phyloP scores from a whole-genome alignment of 202 grass and related monocot species.

The Setaria viridis region DNA sequence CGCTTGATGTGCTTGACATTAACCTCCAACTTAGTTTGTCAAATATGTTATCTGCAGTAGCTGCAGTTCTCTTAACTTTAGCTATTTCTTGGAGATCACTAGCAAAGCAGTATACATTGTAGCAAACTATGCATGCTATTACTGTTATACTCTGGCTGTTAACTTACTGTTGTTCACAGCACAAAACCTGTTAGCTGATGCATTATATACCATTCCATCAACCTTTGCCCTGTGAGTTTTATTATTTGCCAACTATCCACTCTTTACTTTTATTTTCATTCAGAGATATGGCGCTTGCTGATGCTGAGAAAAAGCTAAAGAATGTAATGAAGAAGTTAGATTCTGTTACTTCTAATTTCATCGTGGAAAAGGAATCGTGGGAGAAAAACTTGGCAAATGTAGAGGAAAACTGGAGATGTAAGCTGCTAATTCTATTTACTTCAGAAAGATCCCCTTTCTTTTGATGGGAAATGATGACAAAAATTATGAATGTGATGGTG shows the following conservation, averaged over 20 bases:
- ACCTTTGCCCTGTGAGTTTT: slow-evolving; percentile 34
- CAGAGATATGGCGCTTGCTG: slow-evolving; percentile 83
- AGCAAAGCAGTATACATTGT: slow-evolving; percentile 16
- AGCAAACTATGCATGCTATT: neutral
- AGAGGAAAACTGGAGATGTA: slow-evolving; percentile 97
- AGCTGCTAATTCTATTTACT: slow-evolving; percentile 41
- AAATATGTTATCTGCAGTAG: slow-evolving; percentile 10
- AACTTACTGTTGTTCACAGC: slow-evolving; percentile 17
- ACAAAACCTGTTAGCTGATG: slow-evolving; percentile 19
- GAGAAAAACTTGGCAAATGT: slow-evolving; percentile 76
- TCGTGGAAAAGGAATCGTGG: slow-evolving; percentile 88
- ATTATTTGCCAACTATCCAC: slow-evolving; percentile 39
- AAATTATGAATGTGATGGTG: slow-evolving; percentile 41
- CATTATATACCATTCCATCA: slow-evolving; percentile 16
- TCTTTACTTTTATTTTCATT: slow-evolving; percentile 44
- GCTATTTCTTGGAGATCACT: slow-evolving; percentile 11
- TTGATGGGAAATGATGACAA: slow-evolving; percentile 31
- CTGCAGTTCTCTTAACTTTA: slow-evolving; percentile 30
- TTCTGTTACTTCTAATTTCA: slow-evolving; percentile 65
- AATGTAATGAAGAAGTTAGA: slow-evolving; percentile 72
- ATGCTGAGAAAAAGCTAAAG: slow-evolving; percentile 74
- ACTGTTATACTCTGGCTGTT: neutral
- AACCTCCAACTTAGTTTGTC: slow-evolving; percentile 1
- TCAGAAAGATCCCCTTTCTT: slow-evolving; percentile 31
- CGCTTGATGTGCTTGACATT: slow-evolving; percentile 32